A percentile compares a stretch with the other conserved stretches of the same genome.
Conservation (phyloP, 1,139 yeast species). For the Spencermartinsiella ligniputridi region DNA sequence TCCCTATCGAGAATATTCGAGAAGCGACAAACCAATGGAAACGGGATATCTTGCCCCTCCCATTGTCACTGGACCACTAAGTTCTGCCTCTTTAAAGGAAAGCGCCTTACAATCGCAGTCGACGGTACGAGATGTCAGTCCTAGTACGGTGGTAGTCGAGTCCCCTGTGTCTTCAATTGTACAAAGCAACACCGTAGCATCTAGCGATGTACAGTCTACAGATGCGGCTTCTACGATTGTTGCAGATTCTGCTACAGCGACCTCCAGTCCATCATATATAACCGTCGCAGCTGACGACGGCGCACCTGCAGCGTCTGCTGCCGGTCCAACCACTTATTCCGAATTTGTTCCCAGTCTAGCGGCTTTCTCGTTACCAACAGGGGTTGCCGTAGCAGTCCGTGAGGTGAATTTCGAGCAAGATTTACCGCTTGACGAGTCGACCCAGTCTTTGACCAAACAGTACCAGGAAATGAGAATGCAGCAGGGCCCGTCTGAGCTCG, state of each 20-base stretch:
- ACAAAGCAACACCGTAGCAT: no score
- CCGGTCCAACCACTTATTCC: background rate
- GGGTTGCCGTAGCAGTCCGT: background rate
- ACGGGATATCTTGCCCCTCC: background rate
- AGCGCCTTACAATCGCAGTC: no score
- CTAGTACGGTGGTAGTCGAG: no score
- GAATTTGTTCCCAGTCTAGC: constrained; percentile 1
- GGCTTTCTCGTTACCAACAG: background rate
- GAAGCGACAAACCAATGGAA: no score
- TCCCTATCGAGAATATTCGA: no score
- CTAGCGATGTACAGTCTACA: no score
- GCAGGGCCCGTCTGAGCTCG: background rate
- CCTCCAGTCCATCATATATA: no score
- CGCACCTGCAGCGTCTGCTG: no score
- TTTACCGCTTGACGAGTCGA: background rate
- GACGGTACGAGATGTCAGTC: no score
- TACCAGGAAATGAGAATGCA: background rate
- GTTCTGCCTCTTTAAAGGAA: no score
- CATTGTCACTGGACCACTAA: background rate
- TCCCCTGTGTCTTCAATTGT: no score
- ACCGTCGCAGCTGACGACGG: no score
- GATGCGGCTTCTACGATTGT: background rate
- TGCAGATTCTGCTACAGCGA: background rate
- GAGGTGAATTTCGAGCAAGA: background rate
- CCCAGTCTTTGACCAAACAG: background rate